phyloP scores from a whole-genome alignment of 2,329 filamentous ascomycete species.

The Orbilia blumenaviensis region DNA sequence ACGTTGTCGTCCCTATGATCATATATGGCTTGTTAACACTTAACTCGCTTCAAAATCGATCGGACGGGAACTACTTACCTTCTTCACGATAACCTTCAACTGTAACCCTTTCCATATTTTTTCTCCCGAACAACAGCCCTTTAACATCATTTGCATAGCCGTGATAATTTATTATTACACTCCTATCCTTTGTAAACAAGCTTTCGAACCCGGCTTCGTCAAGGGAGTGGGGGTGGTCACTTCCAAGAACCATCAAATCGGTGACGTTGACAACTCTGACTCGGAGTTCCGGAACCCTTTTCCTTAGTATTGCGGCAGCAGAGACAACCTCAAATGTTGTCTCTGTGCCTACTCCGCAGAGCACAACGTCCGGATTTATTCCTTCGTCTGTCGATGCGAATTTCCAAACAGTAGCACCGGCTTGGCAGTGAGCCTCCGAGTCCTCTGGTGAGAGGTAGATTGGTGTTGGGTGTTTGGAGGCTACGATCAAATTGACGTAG shows the following conservation, averaged over 20 bases:
- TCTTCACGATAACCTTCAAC: slow-evolving; percentile 72
- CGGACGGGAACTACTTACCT: slow-evolving; percentile 60
- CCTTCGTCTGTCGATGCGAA: slow-evolving; percentile 70
- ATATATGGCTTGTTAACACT: not conserved
- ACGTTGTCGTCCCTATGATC: slow-evolving; percentile 67
- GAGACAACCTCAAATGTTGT: slow-evolving; percentile 73
- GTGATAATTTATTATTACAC: slow-evolving; percentile 74
- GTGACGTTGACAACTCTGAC: slow-evolving; percentile 73
- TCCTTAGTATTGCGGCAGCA: slow-evolving; percentile 68
- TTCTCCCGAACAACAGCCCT: slow-evolving; percentile 70
- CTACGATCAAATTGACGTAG: slow-evolving; percentile 74
- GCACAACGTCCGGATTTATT: slow-evolving; percentile 69
- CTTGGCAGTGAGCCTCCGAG: slow-evolving; percentile 70
- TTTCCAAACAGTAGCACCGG: slow-evolving; percentile 70
- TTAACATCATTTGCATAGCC: slow-evolving; percentile 71
- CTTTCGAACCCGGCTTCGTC: slow-evolving; percentile 65
- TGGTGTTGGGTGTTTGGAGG: slow-evolving; percentile 72
- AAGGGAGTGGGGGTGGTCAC: slow-evolving; percentile 71
- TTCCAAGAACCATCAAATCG: slow-evolving; percentile 71
- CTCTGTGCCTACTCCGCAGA: slow-evolving; percentile 73
- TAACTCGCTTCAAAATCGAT: slow-evolving; percentile 57
- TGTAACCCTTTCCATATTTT: slow-evolving; percentile 64
- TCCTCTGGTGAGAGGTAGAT: slow-evolving; percentile 70
- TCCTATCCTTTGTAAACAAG: slow-evolving; percentile 68
- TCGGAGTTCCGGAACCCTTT: slow-evolving; percentile 66